Base-by-base conservation (phyloP, 805 yeast species). In the Torulaspora indica region DNA sequence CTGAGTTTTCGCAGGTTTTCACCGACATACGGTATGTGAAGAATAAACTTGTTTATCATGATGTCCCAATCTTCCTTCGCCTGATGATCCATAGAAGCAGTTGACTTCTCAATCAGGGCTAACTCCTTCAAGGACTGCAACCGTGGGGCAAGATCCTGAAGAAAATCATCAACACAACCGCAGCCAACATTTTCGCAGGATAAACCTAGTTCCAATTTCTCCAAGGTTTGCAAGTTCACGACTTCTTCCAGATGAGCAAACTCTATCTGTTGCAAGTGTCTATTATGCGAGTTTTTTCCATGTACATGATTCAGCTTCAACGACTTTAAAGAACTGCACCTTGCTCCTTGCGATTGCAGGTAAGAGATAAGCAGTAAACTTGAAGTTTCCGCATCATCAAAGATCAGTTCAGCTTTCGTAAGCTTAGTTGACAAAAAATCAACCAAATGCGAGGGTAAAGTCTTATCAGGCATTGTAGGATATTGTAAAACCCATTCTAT, bases 11-110 rank as follows among this genome's bases (percentile, higher is more conserved):
- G 61, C 29, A 81, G 48, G 2, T 59, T 59, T 4, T 46, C 38
- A 1, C 41, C 48, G 3, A 57, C 60, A 9, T 62, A 43, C 1
- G 75, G 71, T 2, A 75, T 35, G 7, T 57, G 52, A 5, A 66
- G 43, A 5, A 77, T 48, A 38, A 78, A 69, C 24, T 69, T 60
- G 15, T 76, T 70, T 3, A 77, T 64, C 8, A 64, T 58, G 8
- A 76, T 63, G 55, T 80, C 85, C 74, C 80, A 80, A 18, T 70
- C 65, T 58, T 78, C 81, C 42, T 74, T 70, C 46, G 78, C 60
- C 56, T 76, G 65, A 58, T 74, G 77, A 51, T 67, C 61, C 13
- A 62, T 63, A 68, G 60, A 43, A 9, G 38, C 39, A 73, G 69
- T 43, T 60, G 64, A 52, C 57, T 66, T 47, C 53, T 69, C 65